phyloP scores from a whole-genome alignment of 371 early-diverging fungal genomes.

The Encephalitozoon intestinalis region DNA sequence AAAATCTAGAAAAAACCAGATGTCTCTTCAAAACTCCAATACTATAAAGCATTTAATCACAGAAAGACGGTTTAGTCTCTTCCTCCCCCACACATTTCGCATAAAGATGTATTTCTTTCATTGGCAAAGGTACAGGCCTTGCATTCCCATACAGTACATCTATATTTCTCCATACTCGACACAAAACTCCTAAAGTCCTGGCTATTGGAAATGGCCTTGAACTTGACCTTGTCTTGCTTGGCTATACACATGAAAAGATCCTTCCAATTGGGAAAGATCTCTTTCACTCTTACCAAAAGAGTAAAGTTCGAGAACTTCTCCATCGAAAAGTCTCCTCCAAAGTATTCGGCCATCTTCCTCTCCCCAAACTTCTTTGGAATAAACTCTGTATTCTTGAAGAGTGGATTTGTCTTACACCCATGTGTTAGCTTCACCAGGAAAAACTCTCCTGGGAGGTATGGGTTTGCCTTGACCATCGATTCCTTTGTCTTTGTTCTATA shows the following conservation, averaged over 20 bases:
- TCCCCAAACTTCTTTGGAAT: neutral
- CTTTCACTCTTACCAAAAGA: conserved; percentile 18
- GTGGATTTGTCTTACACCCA: conserved; percentile 33
- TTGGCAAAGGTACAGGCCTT: conserved; percentile 82
- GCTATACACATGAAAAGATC: conserved; percentile 15
- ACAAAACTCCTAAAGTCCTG: conserved; percentile 28
- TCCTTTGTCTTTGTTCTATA: conserved; percentile 32
- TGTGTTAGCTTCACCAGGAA: conserved; percentile 42
- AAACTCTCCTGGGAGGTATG: conserved; percentile 44
- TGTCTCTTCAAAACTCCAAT: neutral
- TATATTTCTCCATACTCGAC: conserved; percentile 46
- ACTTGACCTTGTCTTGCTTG: neutral
- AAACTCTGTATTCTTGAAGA: neutral
- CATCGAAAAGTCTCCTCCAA: conserved; percentile 32
- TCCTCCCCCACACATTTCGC: conserved; percentile 83
- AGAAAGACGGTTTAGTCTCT: neutral
- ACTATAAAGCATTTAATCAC: neutral
- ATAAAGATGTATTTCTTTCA: conserved; percentile 64
- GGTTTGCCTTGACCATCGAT: conserved; percentile 20
- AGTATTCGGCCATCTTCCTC: conserved; percentile 42
- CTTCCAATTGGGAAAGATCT: neutral
- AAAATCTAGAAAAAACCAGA: neutral
- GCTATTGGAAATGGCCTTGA: neutral
- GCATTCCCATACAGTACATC: conserved; percentile 66
- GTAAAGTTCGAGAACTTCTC: conserved; percentile 39